Evolutionary conservation across 148 eudicot species (phyloP).

Genomic region (Dysphania ambrosioides): DNA sequence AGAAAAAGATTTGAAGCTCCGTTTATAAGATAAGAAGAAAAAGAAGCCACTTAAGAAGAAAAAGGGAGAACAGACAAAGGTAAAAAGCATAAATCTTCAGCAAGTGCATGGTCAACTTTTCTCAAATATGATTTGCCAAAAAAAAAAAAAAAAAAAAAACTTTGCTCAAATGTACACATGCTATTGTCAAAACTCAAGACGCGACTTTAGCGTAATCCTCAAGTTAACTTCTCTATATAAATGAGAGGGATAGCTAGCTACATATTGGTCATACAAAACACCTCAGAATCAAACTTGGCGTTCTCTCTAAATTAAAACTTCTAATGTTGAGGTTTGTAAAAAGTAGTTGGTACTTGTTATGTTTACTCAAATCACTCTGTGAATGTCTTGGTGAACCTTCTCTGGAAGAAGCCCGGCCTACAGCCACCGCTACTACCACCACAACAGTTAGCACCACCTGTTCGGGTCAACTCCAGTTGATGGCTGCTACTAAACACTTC

Average conservation of each 20-base stretch:
- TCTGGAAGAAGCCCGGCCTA: not conserved
- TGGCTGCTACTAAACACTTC: conserved; percentile 27
- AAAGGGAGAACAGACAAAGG: not conserved
- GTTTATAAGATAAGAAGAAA: too few species aligned
- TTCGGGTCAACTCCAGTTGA: conserved; percentile 14
- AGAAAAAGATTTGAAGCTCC: too few species aligned
- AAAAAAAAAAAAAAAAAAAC: too few species aligned
- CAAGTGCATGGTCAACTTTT: too few species aligned
- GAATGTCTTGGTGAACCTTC: conserved; percentile 14
- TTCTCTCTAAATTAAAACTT: not conserved
- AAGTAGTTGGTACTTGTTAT: conserved; percentile 14
- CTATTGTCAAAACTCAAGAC: conserved; percentile 6
- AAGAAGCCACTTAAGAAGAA: not conserved
- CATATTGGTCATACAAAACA: not conserved
- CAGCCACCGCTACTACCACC: not conserved
- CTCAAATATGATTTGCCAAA: too few species aligned
- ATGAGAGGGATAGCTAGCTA: not conserved
- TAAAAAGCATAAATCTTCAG: not conserved
- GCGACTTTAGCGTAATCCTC: not conserved
- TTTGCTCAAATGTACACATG: too few species aligned
- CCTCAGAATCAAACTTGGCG: not conserved
- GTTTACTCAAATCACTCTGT: conserved; percentile 13
- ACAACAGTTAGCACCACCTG: not conserved
- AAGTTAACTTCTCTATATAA: conserved; percentile 26
- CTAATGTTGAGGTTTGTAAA: conserved; percentile 22